Base-by-base conservation (phyloP, 805 yeast genomes). In the Kodamaea lidongshanica region DNA sequence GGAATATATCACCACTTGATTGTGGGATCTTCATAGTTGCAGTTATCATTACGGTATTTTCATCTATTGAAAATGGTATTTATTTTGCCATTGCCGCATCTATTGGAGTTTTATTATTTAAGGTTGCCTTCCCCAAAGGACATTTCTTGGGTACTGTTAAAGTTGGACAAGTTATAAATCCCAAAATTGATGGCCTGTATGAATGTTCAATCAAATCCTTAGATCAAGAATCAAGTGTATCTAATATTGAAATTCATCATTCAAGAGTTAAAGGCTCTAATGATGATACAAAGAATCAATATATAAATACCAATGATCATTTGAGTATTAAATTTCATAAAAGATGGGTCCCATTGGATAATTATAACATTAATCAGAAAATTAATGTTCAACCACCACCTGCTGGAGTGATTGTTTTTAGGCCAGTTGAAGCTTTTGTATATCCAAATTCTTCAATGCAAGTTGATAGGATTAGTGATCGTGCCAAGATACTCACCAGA, bases 31-130 rank as follows among this genome's bases (percentile, higher is more conserved):
- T 85, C 61, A 30, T 85, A 9, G 70, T 74, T 32, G 86, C 85
- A 22, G 79, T 85, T 9, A 49, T 85, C 28, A 68, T 85, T 45
- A 74, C 92, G 21, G 81, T 86, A 5, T 85, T 85, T 44, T 61
- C 85, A 5, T 63, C 85, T 5, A 81, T 88, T 51, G 96, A 88
- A 56, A 64, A 77, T 49, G 96, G 95, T 61, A 80, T 88, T 45
- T 88, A 88, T 61, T 88, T 87, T 58, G 89, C 95, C 23, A 72
- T 85, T 42, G 77, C 82, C 48, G 89, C 95, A 34, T 83, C 94
- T 19, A 72, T 70, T 43, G 95, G 86, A 12, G 65, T 73, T 25
- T 57, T 87, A 35, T 61, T 88, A 33, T 74, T 85, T 61, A 74
- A 85, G 49, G 54, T 82, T 27, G 83, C 94, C 15, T 77, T 74